These are phyloP conservation scores for Macrophomina pseudophaseolina DNA, from an alignment of 2,329 filamentous ascomycete species.

Conservation along the genomic window DNA sequence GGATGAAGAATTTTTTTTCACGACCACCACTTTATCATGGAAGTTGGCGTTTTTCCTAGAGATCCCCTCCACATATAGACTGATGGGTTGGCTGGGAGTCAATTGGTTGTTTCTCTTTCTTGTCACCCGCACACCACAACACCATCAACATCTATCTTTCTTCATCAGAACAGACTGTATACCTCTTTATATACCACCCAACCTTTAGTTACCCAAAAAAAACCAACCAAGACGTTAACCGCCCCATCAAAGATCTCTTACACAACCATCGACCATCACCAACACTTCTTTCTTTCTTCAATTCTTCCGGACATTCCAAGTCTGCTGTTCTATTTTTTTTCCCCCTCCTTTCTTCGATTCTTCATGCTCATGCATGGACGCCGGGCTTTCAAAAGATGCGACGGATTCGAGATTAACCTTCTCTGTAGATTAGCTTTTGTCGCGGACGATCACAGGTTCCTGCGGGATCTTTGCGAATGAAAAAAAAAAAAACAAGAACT, in stretches of 20 bases:
- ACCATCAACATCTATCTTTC: constrained; percentile 10
- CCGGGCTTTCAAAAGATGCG: constrained; percentile 11
- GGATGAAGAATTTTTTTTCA: constrained; percentile 5
- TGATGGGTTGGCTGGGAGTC: constrained; percentile 17
- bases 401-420: constrained; percentile 19
- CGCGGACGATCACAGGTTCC: constrained; percentile 10
- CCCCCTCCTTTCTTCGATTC: not conserved
- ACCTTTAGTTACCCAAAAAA: constrained; percentile 21
- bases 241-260: constrained; percentile 4
- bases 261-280: constrained; percentile 3
- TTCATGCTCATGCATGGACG: constrained; percentile 13
- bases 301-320: not conserved
- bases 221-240: constrained; percentile 20
- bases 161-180: constrained; percentile 22
- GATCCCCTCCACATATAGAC: constrained; percentile 22
- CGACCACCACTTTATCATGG: constrained; percentile 13
- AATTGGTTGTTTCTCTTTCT: constrained; percentile 19
- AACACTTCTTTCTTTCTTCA: not conserved
- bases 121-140: not conserved
- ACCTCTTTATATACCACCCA: constrained; percentile 24
- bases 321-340: not conserved
- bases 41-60: constrained; percentile 14
- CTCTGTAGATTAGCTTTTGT: constrained; percentile 20
- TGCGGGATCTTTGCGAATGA: constrained; percentile 2
- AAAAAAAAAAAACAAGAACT: constrained; percentile 20